Conservation (phyloP, 805 yeast genomes). For the Komagataella kurtzmanii region DNA sequence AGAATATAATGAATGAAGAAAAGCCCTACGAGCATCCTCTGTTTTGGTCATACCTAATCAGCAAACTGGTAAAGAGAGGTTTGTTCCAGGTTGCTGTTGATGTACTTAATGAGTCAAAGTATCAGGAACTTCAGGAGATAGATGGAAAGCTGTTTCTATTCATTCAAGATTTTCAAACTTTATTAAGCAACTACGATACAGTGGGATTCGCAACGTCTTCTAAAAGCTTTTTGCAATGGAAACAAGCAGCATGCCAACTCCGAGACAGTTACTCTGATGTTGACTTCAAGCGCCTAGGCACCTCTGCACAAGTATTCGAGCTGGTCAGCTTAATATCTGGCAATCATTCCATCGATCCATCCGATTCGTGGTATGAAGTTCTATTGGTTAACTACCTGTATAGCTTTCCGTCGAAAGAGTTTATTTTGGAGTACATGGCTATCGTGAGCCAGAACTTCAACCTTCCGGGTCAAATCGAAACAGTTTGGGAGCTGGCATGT, state of each 20-base stretch:
- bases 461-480: slow-evolving; percentile 18
- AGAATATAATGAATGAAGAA: slow-evolving; percentile 26
- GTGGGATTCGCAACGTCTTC: slow-evolving; percentile 20
- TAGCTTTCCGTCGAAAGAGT: slow-evolving; percentile 39
- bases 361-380: slow-evolving; percentile 60
- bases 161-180: slow-evolving; percentile 24
- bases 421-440: slow-evolving; percentile 26
- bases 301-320: slow-evolving; percentile 24
- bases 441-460: slow-evolving; percentile 19
- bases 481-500: slow-evolving; percentile 40
- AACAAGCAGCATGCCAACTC: slow-evolving; percentile 31
- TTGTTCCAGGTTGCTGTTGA: slow-evolving; percentile 39
- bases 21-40: slow-evolving; percentile 24
- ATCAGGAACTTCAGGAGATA: slow-evolving; percentile 19
- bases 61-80: slow-evolving; percentile 49
- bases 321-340: slow-evolving; percentile 33
- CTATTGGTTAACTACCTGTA: slow-evolving; percentile 27
- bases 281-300: slow-evolving; percentile 12
- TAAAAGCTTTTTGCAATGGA: slow-evolving; percentile 34
- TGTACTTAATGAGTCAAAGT: slow-evolving; percentile 30
- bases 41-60: slow-evolving; percentile 52
- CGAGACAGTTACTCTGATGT: slow-evolving; percentile 24
- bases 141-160: slow-evolving; percentile 18
- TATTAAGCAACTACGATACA: slow-evolving; percentile 25
- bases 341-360: slow-evolving; percentile 31